Base-by-base conservation (phyloP, 1,284 basidiomycete genomes). In the Xerocomus cyaneibrunnescens region DNA sequence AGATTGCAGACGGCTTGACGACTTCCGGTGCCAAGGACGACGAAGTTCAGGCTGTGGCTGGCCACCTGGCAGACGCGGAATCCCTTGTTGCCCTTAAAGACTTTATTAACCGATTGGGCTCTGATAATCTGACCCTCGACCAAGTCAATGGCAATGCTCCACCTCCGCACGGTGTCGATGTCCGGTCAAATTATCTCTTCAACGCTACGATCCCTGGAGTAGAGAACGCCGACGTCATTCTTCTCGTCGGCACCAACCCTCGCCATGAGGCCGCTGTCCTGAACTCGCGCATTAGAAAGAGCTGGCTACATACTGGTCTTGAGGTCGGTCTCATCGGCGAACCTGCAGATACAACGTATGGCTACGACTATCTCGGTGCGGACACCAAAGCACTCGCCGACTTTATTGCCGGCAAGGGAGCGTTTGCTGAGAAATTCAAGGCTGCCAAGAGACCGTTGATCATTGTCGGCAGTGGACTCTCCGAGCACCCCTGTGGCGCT, bases 221-320 rank as follows among this genome's bases (percentile, higher is more conserved):
- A 39, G 96, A 97, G 67, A 81, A 89, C 54, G 95, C 96, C 27
- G 97, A 99, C 67, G 92, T 78, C 31, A 91, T 99, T 58, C 83
- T 99, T 17, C 84, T 99, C 32, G 85, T 99, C 62, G 96, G 96
- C 59, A 98, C 94, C 50, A 98, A 99, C 76, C 96, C 96, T 13
- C 84, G 97, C 42, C 95, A 98, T 70, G 97, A 99, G 74, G 97
- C 94, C 8, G 91, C 97, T 30, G 95, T 98, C 53, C 79, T 99
- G 67, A 99, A 99, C 80, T 94, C 95, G 12, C 90, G 96, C 60
- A 92, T 99, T 66, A 85, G 96, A 67, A 96, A 94, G 79, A 89
- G 85, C 60, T 99, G 92, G 90, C 71, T 99, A 60, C 87, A 94
- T 66, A 86, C 83, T 19, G 81, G 83, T 50, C 78, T 95, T 46